Conservation (phyloP, 768 basidiomycete species). For the Boletus pseudopeckii region DNA sequence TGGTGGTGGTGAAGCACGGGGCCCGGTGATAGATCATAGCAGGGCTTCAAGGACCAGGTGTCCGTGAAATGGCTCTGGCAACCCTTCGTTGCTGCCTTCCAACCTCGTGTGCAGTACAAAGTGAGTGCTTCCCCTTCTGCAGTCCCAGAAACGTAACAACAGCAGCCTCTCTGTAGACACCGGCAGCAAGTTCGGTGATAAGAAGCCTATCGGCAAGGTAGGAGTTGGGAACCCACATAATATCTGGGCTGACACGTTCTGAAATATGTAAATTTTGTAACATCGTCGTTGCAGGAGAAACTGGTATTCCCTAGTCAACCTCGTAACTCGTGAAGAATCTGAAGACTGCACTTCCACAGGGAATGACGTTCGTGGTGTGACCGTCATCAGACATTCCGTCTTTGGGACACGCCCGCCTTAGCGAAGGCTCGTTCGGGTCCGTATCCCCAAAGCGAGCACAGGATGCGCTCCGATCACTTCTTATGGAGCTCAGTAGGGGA, state of each 20-base stretch:
- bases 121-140: conserved; percentile 1
- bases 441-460: conserved; percentile 23
- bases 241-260: conserved; percentile 5
- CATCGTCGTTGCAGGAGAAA: conserved; percentile 28
- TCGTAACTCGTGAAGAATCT: conserved; percentile 24
- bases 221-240: not conserved
- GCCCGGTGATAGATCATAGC: too few relatives aligned
- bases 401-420: conserved; percentile 34
- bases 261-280: conserved; percentile 18
- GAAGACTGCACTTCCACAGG: conserved; percentile 18
- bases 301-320: conserved; percentile 31
- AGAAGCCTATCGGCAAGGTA: conserved; percentile 4
- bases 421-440: conserved; percentile 24
- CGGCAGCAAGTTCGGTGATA: conserved; percentile 4
- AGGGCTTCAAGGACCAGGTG: conserved; percentile 5
- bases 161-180: not conserved
- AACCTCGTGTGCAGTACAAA: not conserved
- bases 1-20: too few relatives aligned
- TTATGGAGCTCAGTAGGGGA: conserved; percentile 18
- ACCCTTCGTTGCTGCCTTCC: conserved; percentile 13
- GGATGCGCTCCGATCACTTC: conserved; percentile 25
- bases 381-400: conserved; percentile 23
- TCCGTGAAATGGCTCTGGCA: not conserved
- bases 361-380: conserved; percentile 17
- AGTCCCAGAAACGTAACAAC: not conserved